phyloP scores from a whole-genome alignment of 805 yeast species.

The Candida germanica region DNA sequence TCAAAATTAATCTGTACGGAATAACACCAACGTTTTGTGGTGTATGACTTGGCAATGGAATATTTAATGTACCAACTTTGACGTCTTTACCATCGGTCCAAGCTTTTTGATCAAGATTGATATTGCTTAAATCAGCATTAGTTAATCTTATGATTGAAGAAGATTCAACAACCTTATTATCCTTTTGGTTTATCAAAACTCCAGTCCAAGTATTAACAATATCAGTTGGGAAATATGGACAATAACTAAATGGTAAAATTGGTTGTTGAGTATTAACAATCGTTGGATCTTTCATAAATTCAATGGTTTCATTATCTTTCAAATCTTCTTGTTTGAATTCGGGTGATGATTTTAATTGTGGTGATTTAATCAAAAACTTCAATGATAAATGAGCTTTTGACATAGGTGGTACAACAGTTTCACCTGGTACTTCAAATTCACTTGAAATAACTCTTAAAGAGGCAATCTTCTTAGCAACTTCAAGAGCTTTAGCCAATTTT shows the following conservation, averaged over 20 bases:
- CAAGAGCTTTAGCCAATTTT: conserved; percentile 47
- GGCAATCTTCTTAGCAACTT: conserved; percentile 66
- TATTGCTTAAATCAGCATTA: conserved; percentile 53
- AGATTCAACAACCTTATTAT: conserved; percentile 70
- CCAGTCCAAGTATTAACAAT: conserved; percentile 61
- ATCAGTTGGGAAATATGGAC: conserved; percentile 72
- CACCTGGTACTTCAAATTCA: conserved; percentile 85
- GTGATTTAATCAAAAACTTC: conserved; percentile 73
- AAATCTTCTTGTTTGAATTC: conserved; percentile 39
- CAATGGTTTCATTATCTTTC: conserved; percentile 65
- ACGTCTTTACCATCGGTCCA: conserved; percentile 45
- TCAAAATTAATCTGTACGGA: conserved; percentile 67
- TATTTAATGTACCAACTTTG: conserved; percentile 67
- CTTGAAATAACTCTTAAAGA: conserved; percentile 63
- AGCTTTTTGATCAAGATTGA: conserved; percentile 50
- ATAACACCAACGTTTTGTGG: conserved; percentile 68
- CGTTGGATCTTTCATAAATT: conserved; percentile 69
- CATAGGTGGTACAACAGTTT: conserved; percentile 60
- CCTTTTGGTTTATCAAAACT: conserved; percentile 68
- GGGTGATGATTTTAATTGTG: conserved; percentile 60
- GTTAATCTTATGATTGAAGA: conserved; percentile 51
- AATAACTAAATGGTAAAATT: conserved; percentile 56
- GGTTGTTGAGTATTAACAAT: conserved; percentile 67
- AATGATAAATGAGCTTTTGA: conserved; percentile 73
- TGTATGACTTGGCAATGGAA: conserved; percentile 70